Evolutionary conservation across 352 stramenopile species (phyloP).

Genomic region (Globisporangium megalacanthum): DNA sequence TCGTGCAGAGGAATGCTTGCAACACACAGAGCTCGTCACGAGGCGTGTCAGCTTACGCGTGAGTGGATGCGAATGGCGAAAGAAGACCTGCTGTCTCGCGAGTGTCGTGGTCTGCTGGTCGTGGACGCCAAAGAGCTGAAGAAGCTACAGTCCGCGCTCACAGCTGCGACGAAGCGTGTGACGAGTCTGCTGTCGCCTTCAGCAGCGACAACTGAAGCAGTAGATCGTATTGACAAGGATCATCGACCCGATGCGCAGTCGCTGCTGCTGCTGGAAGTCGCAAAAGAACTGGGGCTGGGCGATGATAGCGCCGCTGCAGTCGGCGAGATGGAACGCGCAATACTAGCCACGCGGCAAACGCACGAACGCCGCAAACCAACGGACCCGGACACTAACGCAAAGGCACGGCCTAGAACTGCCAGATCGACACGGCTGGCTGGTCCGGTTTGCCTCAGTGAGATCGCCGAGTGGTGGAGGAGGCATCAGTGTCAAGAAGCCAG

Average conservation of each 20-base stretch:
- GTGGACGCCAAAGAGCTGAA: slow-evolving; percentile 33
- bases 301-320: not conserved
- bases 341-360: slow-evolving; percentile 6
- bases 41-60: not conserved
- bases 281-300: slow-evolving; percentile 19
- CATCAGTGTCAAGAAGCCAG: slow-evolving; percentile 3
- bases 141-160: slow-evolving; percentile 21
- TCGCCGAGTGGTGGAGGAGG: slow-evolving; percentile 56
- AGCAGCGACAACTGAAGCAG: slow-evolving; percentile 6
- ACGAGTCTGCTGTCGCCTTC: slow-evolving; percentile 6
- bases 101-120: slow-evolving; percentile 35
- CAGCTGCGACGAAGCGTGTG: slow-evolving; percentile 14
- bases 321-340: not conserved
- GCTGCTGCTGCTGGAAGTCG: slow-evolving; percentile 25
- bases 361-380: not conserved
- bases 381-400: slow-evolving; percentile 7
- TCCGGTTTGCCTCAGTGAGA: slow-evolving; percentile 23
- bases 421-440: not conserved
- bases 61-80: slow-evolving; percentile 56
- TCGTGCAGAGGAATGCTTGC: slow-evolving; percentile 4
- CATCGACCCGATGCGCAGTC: not conserved
- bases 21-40: not conserved
- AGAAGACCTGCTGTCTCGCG: slow-evolving; percentile 39
- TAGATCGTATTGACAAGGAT: not conserved
- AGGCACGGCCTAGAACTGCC: slow-evolving; percentile 2